phyloP scores from a whole-genome alignment of 495 filamentous ascomycete genomes.

The Neurospora sp. region DNA sequence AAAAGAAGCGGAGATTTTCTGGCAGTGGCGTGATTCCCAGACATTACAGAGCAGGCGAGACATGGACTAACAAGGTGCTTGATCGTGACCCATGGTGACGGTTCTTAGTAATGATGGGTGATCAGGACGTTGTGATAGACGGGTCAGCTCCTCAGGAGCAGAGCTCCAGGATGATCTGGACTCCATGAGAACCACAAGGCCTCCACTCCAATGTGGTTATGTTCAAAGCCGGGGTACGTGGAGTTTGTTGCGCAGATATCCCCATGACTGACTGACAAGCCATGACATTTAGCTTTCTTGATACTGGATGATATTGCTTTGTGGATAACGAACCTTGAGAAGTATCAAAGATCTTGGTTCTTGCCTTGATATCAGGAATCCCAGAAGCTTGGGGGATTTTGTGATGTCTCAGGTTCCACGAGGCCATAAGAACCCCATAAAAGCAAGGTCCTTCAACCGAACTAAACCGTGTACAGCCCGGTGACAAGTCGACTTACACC shows the following conservation, averaged over 20 bases:
- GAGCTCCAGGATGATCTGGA: neutral
- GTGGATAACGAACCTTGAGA: neutral
- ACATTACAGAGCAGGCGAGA: neutral
- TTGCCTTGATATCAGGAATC: neutral
- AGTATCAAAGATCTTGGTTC: neutral
- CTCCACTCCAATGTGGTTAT: neutral
- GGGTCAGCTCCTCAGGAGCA: neutral
- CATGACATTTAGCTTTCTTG: neutral
- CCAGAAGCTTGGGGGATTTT: neutral
- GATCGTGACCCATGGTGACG: neutral
- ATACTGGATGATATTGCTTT: neutral
- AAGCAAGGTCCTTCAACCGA: neutral
- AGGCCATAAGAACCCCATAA: neutral
- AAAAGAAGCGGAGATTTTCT: neutral
- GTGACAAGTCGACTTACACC: neutral
- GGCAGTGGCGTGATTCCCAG: neutral
- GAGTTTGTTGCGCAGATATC: neutral
- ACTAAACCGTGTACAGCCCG: neutral
- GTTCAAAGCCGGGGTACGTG: neutral
- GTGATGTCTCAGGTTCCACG: constrained; percentile 3
- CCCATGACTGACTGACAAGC: neutral
- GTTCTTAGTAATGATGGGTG: neutral
- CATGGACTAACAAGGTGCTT: neutral
- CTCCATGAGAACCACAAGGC: neutral
- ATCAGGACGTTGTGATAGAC: neutral